These are phyloP conservation scores for Papiliotrema fonsecae DNA, from an alignment of 1,284 basidiomycete genomes.

Conservation along the genomic window DNA sequence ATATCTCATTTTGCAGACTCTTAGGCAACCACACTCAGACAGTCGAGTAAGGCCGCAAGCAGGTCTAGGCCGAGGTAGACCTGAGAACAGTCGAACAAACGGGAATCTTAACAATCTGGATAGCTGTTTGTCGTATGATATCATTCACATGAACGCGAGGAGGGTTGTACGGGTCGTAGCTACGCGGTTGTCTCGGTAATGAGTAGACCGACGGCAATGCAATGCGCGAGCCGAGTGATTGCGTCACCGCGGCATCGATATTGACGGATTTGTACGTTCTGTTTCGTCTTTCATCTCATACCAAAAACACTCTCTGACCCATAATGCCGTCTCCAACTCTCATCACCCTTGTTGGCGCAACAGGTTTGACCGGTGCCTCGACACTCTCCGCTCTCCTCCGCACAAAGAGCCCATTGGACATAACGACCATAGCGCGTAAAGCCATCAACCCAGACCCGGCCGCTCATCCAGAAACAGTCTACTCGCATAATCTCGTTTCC, in stretches of 20 bases:
- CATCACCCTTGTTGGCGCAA: conserved; percentile 42
- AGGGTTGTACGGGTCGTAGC: too few relatives aligned
- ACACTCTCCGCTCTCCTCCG: conserved; percentile 28
- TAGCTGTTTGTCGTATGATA: too few relatives aligned
- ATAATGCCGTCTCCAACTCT: conserved; percentile 5
- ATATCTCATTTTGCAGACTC: too few relatives aligned
- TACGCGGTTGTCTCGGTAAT: neutral
- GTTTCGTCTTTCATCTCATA: neutral
- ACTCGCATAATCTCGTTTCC: conserved; percentile 22
- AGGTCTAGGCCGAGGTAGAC: too few relatives aligned
- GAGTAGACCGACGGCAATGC: too few relatives aligned
- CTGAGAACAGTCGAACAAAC: too few relatives aligned
- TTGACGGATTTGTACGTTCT: neutral
- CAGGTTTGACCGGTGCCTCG: conserved; percentile 41
- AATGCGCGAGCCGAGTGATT: too few relatives aligned
- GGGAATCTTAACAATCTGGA: too few relatives aligned
- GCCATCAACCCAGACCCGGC: conserved; percentile 10
- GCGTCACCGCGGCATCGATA: too few relatives aligned
- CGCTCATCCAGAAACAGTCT: conserved; percentile 13
- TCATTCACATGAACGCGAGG: too few relatives aligned
- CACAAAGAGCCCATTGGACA: conserved; percentile 23
- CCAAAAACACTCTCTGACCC: neutral
- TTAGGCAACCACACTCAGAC: too few relatives aligned
- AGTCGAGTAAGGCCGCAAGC: too few relatives aligned
- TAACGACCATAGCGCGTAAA: conserved; percentile 41